phyloP scores from a whole-genome alignment of 169 alveolate genomes.

The Plasmodium gonderi region DNA sequence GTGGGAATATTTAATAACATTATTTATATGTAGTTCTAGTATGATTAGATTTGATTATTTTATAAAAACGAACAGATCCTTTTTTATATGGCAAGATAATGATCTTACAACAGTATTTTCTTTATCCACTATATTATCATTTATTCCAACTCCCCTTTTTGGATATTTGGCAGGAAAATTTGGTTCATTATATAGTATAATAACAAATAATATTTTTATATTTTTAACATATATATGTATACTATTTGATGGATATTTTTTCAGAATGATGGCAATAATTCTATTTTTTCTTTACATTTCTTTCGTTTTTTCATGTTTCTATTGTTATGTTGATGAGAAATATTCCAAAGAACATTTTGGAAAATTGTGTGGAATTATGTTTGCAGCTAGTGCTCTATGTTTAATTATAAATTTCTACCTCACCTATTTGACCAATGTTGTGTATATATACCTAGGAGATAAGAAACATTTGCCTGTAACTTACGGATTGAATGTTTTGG shows the following conservation, averaged over 20 bases:
- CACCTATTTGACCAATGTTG: constrained; percentile 55
- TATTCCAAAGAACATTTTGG: constrained; percentile 72
- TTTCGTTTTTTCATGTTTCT: constrained; percentile 45
- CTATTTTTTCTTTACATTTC: constrained; percentile 37
- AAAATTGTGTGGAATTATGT: constrained; percentile 63
- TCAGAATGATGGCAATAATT: constrained; percentile 14
- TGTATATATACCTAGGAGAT: constrained; percentile 18
- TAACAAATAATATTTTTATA: constrained; percentile 28
- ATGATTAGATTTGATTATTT: constrained; percentile 69
- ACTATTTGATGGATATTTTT: constrained; percentile 23
- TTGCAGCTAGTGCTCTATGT: constrained; percentile 53
- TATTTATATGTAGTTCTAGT: constrained; percentile 68
- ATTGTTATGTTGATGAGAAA: constrained; percentile 64
- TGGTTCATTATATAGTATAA: constrained; percentile 50
- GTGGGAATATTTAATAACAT: constrained; percentile 59
- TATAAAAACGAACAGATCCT: constrained; percentile 54
- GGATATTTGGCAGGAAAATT: constrained; percentile 62
- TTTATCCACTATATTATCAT: constrained; percentile 44
- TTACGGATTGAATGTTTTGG: constrained; percentile 40
- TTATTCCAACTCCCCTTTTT: constrained; percentile 66
- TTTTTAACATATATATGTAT: constrained; percentile 23
- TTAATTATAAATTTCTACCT: constrained; percentile 35
- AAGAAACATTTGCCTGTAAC: constrained; percentile 27
- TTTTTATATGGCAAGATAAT: constrained; percentile 16
- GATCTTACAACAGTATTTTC: constrained; percentile 59